A percentile compares a stretch with the other conserved stretches of the same genome.
phyloP scores from a whole-genome alignment of 768 basidiomycete species.

The Pleurotus pulmonarius region DNA sequence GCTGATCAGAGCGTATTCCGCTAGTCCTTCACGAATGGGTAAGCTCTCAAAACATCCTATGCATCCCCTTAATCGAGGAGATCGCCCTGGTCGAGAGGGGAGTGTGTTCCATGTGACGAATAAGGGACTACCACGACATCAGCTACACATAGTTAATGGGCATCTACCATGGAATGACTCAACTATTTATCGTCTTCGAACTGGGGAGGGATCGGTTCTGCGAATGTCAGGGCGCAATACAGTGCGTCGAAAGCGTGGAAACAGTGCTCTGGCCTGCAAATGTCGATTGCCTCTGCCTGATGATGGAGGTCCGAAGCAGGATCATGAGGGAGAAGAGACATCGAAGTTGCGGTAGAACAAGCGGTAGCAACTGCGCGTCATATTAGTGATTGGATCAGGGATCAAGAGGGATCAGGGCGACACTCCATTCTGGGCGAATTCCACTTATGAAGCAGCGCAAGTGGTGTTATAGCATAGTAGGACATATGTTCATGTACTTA shows the following conservation, averaged over 20 bases:
- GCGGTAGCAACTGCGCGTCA: slow-evolving; percentile 9
- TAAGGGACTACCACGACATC: slow-evolving; percentile 56
- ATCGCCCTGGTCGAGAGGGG: slow-evolving; percentile 53
- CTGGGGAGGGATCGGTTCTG: slow-evolving; percentile 52
- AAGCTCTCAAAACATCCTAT: slow-evolving; percentile 90
- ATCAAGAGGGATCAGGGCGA: not conserved
- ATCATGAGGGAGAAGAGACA: slow-evolving; percentile 56
- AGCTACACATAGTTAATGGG: not conserved
- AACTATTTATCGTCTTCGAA: slow-evolving; percentile 81
- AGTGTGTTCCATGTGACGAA: slow-evolving; percentile 96
- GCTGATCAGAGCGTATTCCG: slow-evolving; percentile 89
- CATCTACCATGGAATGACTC: slow-evolving; percentile 22
- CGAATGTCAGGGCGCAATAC: slow-evolving; percentile 67
- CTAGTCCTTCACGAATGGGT: slow-evolving; percentile 69
- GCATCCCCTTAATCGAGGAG: slow-evolving; percentile 79
- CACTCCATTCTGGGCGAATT: slow-evolving; percentile 1
- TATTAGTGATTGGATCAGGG: not conserved
- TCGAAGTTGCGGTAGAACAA: slow-evolving; percentile 24
- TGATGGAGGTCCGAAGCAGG: slow-evolving; percentile 34
- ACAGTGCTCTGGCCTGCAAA: slow-evolving; percentile 72
- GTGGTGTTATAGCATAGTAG: not conserved
- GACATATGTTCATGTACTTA: not conserved
- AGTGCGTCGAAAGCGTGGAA: slow-evolving; percentile 80
- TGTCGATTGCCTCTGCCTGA: slow-evolving; percentile 33
- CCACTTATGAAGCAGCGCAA: not conserved